These are phyloP conservation scores for Jatropha curcas DNA, from an alignment of 345 rosid genomes.

Conservation along the genomic window DNA sequence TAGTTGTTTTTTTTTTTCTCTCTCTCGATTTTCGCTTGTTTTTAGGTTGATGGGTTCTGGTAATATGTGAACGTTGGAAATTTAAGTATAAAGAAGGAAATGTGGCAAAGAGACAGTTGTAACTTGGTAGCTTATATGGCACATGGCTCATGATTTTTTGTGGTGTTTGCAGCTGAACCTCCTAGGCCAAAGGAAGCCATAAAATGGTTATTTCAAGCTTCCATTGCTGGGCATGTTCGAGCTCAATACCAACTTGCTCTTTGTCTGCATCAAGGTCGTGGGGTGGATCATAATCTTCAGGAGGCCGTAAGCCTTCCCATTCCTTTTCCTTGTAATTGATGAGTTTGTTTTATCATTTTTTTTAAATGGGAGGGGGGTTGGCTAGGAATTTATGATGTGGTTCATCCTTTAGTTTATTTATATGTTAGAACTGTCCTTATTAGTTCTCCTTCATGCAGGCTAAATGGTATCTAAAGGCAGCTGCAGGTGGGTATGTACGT, in stretches of 20 bases:
- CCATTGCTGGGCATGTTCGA: constrained; percentile 60
- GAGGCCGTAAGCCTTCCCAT: constrained; percentile 56
- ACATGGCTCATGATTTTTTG: background rate
- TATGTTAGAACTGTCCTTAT: background rate
- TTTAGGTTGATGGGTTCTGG: background rate
- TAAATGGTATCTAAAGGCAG: constrained; percentile 80
- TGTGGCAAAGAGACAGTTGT: background rate
- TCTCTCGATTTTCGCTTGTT: background rate
- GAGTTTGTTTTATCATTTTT: background rate
- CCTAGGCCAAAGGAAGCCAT: constrained; percentile 56
- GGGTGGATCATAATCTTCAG: constrained; percentile 47
- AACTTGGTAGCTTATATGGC: background rate
- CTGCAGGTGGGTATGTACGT: constrained; percentile 77
- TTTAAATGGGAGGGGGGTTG: background rate
- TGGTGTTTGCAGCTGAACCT: constrained; percentile 63
- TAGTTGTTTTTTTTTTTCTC: background rate
- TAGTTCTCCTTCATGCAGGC: constrained; percentile 41
- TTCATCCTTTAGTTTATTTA: background rate
- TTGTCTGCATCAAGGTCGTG: constrained; percentile 71
- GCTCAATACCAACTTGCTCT: constrained; percentile 91
- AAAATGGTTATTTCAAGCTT: constrained; percentile 64
- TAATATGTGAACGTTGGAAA: background rate
- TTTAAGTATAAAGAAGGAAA: background rate
- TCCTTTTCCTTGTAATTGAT: background rate
- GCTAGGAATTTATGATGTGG: background rate